Conservation (phyloP, 2,329 filamentous ascomycete species). For the Colletotrichum sp. region DNA sequence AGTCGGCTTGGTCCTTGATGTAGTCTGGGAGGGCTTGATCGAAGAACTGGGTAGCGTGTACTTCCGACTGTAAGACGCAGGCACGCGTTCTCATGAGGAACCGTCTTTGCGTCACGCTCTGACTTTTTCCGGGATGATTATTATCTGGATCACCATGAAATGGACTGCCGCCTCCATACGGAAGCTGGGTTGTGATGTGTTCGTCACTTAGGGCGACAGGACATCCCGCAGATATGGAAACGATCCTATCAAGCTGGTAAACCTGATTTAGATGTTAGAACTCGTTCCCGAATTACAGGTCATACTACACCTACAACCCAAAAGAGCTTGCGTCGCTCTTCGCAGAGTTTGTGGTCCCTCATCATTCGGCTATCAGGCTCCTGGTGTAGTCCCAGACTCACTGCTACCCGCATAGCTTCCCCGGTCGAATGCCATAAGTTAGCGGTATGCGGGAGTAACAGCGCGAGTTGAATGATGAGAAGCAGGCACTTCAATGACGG, state of each 20-base stretch:
- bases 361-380: neutral
- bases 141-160: neutral
- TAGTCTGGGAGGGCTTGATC: neutral
- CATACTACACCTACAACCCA: neutral
- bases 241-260: neutral
- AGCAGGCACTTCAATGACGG: neutral
- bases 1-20: neutral
- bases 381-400: neutral
- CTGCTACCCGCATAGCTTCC: neutral
- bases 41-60: neutral
- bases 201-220: neutral
- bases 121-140: fast-evolving
- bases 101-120: fast-evolving
- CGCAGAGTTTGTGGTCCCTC: neutral
- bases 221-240: neutral
- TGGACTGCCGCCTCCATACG: neutral
- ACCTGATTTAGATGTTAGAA: neutral
- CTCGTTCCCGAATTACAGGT: fast-evolving
- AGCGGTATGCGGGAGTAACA: neutral
- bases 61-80: neutral
- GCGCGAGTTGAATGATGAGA: neutral
- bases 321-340: neutral
- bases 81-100: neutral
- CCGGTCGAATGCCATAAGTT: neutral
- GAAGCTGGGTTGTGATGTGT: neutral